A percentile compares a stretch with the other conserved stretches of the same genome.
These are phyloP conservation scores for Alternaria longipes DNA, from an alignment of 2,329 filamentous ascomycete species.

Conservation along the genomic window DNA sequence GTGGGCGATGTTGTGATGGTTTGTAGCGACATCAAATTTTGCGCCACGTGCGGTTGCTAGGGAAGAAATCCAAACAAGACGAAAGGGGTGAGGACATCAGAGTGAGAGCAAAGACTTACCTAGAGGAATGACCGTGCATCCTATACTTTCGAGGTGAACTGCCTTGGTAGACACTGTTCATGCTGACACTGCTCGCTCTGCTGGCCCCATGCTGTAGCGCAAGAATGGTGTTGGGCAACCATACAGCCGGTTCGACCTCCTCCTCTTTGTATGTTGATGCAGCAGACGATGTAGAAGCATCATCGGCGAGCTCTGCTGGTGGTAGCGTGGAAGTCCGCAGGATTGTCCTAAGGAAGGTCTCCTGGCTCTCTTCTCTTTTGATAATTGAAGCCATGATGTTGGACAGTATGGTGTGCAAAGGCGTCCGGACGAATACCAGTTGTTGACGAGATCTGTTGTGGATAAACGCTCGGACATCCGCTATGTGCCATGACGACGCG, in stretches of 20 bases:
- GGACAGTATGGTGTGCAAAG: neutral
- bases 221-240: neutral
- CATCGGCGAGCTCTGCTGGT: neutral
- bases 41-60: constrained; percentile 17
- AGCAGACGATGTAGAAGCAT: neutral
- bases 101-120: neutral
- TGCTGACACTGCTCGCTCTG: neutral
- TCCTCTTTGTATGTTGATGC: neutral
- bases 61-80: constrained; percentile 20
- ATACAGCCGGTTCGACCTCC: neutral
- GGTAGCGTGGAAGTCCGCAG: neutral
- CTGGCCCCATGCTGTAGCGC: neutral
- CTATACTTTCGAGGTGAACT: constrained; percentile 12
- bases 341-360: constrained; percentile 7
- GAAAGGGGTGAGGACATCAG: constrained; percentile 16
- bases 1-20: constrained; percentile 7
- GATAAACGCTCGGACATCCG: neutral
- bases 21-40: constrained; percentile 10
- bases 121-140: neutral
- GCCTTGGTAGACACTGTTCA: neutral
- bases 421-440: neutral
- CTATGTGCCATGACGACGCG: neutral
- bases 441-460: neutral
- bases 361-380: constrained; percentile 19
- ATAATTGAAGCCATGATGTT: constrained; percentile 12